Base-by-base conservation (phyloP, 2,329 filamentous ascomycete genomes). In the Fusarium sp. region DNA sequence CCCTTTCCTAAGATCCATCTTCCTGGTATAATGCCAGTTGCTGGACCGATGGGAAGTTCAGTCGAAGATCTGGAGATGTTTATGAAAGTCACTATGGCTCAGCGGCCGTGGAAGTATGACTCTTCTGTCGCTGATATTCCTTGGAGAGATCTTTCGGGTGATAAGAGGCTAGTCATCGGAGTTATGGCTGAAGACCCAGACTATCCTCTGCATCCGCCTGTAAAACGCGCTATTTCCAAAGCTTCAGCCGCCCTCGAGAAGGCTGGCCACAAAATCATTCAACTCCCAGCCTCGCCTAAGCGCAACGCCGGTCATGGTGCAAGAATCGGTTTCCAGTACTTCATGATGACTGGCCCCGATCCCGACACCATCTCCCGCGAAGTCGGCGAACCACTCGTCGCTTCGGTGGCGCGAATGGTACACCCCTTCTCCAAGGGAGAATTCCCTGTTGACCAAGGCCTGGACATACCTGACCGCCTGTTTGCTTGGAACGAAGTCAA, bases 131-230 rank as follows among this genome's bases (percentile, higher is more conserved):
- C 83, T 1, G 79, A 80, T 12, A 75, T 83, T 0, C 84, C 85
- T 0, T 89, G 87, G 87, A 78, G 81, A 24, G 61, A 56, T 1
- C 62, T 80, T 1, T 73, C 68, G 0, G n/a, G 27, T 22, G 72
- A 76, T 0, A 65, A 46, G 54, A 59, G 16, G 15, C 27, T 24
- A 66, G 80, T 79, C 0, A 83, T 89, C 41, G 87, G 87, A 0
- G 67, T 88, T 2, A 72, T 87, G 13, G 61, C 81, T 3, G 83
- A 84, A 46, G 84, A 87, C 66, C 77, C 81, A 0, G 75, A 82
- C 3, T 83, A 83, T 30, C 85, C 84, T 0, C 76, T 88, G 0
- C 85, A 87, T 25, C 86, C 87, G 0, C 84, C 86, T 0, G 81
- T 88, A 3, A 80, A 78, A 3, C 79, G 84, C 3, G 79, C 83